A percentile compares a stretch with the other conserved stretches of the same genome.
These are phyloP conservation scores for Thelonectria discophora DNA, from an alignment of 2,329 filamentous ascomycete genomes.

Conservation along the genomic window DNA sequence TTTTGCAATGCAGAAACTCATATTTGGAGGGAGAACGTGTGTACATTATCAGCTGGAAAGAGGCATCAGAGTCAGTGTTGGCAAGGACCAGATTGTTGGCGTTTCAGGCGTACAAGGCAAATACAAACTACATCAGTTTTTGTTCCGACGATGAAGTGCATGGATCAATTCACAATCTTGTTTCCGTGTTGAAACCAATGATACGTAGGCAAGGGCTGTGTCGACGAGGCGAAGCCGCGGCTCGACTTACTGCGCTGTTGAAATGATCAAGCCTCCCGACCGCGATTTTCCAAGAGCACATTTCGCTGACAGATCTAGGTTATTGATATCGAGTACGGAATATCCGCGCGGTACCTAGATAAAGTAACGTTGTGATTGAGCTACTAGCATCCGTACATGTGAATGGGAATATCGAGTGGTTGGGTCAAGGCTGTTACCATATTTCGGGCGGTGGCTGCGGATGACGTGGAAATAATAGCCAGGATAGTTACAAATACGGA, in stretches of 20 bases:
- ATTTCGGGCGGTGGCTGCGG: background rate
- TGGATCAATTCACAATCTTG: no score
- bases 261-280: background rate
- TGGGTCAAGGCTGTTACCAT: background rate
- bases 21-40: constrained; percentile 5
- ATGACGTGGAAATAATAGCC: background rate
- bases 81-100: constrained; percentile 33
- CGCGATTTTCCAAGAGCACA: background rate
- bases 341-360: background rate
- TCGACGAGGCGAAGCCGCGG: background rate
- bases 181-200: no score
- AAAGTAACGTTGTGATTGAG: no score
- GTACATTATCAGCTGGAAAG: constrained; percentile 34
- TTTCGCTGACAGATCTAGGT: background rate
- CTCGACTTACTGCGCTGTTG: background rate
- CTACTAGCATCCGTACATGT: background rate
- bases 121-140: constrained; percentile 4
- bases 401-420: constrained; percentile 1
- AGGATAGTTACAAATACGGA: no score
- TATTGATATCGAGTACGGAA: background rate
- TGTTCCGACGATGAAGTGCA: no score
- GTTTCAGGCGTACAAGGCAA: constrained; percentile 36
- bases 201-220: constrained; percentile 3
- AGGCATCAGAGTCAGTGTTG: constrained; percentile 30
- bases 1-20: background rate